phyloP scores from a whole-genome alignment of 345 rosid genomes.

The Rhodomyrtus tomentosa region DNA sequence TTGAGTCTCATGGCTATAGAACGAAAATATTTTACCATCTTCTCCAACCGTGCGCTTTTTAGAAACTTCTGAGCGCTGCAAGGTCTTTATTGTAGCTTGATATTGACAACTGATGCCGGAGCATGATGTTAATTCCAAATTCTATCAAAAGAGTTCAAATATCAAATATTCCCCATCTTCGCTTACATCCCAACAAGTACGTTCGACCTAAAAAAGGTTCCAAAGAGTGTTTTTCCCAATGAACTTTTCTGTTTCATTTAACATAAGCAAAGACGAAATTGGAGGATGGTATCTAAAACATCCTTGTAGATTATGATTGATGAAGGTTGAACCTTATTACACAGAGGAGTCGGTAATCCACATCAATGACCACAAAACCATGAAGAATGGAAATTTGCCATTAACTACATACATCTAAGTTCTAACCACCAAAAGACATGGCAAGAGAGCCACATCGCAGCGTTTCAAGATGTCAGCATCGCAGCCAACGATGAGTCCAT shows the following conservation, averaged over 20 bases:
- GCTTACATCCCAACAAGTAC: no score
- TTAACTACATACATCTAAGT: background rate
- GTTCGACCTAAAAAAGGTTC: no score
- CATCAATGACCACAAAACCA: background rate
- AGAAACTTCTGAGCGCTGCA: no score
- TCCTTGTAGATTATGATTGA: background rate
- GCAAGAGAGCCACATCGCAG: background rate
- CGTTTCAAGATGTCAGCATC: background rate
- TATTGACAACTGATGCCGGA: no score
- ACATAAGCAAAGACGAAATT: background rate
- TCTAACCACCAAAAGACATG: background rate
- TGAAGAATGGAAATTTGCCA: background rate
- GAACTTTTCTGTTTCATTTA: background rate
- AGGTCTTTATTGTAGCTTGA: no score
- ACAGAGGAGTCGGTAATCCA: background rate
- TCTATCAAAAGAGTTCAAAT: no score
- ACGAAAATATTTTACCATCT: no score
- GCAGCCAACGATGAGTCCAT: background rate
- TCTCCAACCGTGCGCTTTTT: no score
- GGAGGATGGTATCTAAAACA: background rate
- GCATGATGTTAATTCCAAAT: no score
- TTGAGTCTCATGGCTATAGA: no score
- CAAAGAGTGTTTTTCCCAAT: background rate
- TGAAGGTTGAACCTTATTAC: background rate
- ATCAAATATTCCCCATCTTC: no score